Percentiles rank a stretch among this genome's conserved stretches.
These are phyloP conservation scores for Pleurotus sapidus DNA, from an alignment of 768 basidiomycete species.

Conservation along the genomic window DNA sequence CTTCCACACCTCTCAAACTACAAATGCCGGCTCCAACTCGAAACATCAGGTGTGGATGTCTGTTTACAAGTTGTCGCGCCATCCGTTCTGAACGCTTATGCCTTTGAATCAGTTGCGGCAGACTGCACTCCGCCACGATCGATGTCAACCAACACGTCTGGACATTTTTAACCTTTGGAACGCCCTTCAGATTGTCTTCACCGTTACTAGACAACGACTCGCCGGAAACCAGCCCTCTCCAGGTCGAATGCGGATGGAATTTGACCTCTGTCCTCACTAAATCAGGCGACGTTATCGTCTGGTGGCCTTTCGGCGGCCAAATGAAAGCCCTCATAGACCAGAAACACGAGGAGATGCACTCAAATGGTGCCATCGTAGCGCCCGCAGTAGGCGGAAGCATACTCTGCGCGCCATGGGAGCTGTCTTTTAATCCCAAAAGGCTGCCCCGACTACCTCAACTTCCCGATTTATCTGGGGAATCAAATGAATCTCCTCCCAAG, in stretches of 20 bases:
- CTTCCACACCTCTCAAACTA: constrained; percentile 55
- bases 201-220: constrained; percentile 41
- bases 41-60: constrained; percentile 54
- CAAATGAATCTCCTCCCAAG: constrained; percentile 14
- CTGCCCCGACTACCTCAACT: constrained; percentile 62
- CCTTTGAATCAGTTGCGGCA: constrained; percentile 59
- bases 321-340: constrained; percentile 34
- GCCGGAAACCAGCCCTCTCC: constrained; percentile 39
- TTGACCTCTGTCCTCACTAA: constrained; percentile 74
- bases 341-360: constrained; percentile 46
- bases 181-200: constrained; percentile 64
- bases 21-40: constrained; percentile 56
- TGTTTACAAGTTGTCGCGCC: neutral
- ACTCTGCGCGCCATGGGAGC: constrained; percentile 59
- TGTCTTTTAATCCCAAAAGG: constrained; percentile 49
- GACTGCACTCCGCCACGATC: constrained; percentile 66
- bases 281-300: constrained; percentile 70
- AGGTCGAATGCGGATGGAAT: constrained; percentile 79
- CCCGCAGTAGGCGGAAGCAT: constrained; percentile 40
- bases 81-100: neutral
- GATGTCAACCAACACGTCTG: constrained; percentile 61
- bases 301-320: constrained; percentile 61
- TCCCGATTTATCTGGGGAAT: constrained; percentile 42
- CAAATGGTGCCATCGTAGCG: constrained; percentile 32
- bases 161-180: constrained; percentile 77